phyloP scores from a whole-genome alignment of 441 rosid genomes.

The Breynia disticha region DNA sequence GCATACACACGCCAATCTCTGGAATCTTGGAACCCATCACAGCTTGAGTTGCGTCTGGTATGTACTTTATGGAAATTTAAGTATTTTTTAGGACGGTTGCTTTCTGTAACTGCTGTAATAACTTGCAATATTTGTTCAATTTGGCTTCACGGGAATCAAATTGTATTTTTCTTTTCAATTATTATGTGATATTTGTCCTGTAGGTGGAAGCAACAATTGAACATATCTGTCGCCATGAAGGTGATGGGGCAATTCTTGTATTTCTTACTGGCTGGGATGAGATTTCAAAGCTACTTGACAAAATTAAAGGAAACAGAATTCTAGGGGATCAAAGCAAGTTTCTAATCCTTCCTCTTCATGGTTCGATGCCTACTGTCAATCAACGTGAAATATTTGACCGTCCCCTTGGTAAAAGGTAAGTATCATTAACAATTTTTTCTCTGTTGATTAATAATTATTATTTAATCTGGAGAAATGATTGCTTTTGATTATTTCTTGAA shows the following conservation, averaged over 20 bases:
- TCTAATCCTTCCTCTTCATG: constrained; percentile 79
- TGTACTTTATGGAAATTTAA: constrained; percentile 12
- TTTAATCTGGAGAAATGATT: no score
- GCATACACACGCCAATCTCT: constrained; percentile 60
- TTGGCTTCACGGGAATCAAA: neutral
- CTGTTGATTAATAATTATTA: neutral
- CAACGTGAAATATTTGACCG: constrained; percentile 85
- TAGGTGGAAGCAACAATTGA: constrained; percentile 80
- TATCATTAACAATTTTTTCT: constrained; percentile 1
- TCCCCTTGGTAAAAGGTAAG: constrained; percentile 66
- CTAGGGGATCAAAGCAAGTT: constrained; percentile 75
- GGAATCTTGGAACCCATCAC: constrained; percentile 82
- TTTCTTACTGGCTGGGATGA: constrained; percentile 98
- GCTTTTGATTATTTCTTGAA: no score
- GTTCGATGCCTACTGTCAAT: constrained; percentile 85
- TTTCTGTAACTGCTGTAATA: neutral
- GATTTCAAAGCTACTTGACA: constrained; percentile 74
- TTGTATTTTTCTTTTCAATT: neutral
- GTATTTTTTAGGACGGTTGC: constrained; percentile 6
- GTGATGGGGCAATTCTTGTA: constrained; percentile 84
- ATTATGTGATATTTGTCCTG: constrained; percentile 6
- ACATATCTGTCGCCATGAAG: constrained; percentile 68
- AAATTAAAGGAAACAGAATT: constrained; percentile 55
- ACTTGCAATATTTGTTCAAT: neutral
- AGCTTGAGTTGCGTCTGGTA: constrained; percentile 88